Evolutionary conservation across 768 basidiomycete genomes (phyloP).

Genomic region (Udeniomyces megalosporus): DNA sequence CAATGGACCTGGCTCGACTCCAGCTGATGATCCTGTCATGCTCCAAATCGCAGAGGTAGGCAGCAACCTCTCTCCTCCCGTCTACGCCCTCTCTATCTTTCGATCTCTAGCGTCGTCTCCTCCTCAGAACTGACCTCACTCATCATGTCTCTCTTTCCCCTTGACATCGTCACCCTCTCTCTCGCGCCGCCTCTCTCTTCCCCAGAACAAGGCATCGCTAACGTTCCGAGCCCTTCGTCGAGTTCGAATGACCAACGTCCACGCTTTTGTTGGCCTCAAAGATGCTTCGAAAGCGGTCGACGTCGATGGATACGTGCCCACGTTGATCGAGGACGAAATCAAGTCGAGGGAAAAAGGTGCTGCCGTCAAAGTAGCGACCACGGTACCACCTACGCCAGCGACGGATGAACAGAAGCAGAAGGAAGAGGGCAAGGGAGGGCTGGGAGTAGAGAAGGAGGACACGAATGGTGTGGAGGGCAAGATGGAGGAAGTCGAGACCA

Average conservation of each 20-base stretch:
- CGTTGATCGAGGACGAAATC: background rate
- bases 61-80: background rate
- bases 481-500: background rate
- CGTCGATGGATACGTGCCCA: background rate
- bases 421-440: background rate
- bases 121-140: background rate
- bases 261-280: background rate
- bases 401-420: background rate
- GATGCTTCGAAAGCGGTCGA: background rate
- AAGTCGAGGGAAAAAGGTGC: background rate
- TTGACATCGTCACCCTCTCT: background rate
- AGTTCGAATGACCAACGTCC: background rate
- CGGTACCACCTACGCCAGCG: too few species aligned
- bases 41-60: background rate
- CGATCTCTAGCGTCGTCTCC: background rate
- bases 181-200: background rate
- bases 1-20: background rate
- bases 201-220: conserved; percentile 8
- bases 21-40: background rate
- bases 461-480: background rate
- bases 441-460: background rate
- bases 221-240: conserved; percentile 9
- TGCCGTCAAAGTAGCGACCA: too few species aligned
- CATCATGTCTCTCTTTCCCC: background rate
- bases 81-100: too few species aligned